Conservation (phyloP, 1,139 yeast species). For the Blastobotrys proliferans region DNA sequence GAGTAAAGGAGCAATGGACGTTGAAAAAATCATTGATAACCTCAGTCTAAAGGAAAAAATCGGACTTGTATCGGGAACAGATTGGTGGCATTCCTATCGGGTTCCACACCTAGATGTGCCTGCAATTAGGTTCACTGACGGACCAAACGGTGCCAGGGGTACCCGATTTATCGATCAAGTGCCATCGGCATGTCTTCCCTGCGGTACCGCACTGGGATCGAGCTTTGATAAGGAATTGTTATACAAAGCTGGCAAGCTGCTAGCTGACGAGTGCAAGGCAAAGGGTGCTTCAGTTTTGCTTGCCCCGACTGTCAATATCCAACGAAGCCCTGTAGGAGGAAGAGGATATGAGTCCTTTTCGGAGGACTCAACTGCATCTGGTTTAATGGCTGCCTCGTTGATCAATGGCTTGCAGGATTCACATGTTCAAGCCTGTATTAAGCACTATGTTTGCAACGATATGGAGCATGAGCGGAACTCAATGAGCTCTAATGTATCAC, state of each 20-base stretch:
- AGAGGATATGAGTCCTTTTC: conserved; percentile 59
- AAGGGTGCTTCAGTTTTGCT: conserved; percentile 49
- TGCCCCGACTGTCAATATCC: conserved; percentile 56
- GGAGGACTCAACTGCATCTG: conserved; percentile 59
- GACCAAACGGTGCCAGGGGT: conserved; percentile 55
- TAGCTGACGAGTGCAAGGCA: conserved; percentile 48
- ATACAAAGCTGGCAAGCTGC: conserved; percentile 43
- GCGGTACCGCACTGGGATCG: conserved; percentile 45
- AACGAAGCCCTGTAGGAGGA: conserved; percentile 61
- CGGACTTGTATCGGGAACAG: conserved; percentile 35
- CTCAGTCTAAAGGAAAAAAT: conserved; percentile 47
- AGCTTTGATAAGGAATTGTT: conserved; percentile 44
- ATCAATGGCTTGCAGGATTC: conserved; percentile 53
- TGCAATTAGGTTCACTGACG: conserved; percentile 43
- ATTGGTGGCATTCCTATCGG: conserved; percentile 50
- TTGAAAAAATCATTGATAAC: conserved; percentile 42
- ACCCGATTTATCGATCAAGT: conserved; percentile 45
- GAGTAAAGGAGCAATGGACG: background rate
- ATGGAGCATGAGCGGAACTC: conserved; percentile 52
- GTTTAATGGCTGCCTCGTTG: conserved; percentile 47
- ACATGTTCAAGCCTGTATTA: conserved; percentile 52
- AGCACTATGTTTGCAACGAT: conserved; percentile 60
- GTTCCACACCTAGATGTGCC: conserved; percentile 46
- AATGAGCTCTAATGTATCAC: conserved; percentile 47
- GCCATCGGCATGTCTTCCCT: conserved; percentile 51